Conservation (phyloP, 2,329 filamentous ascomycete species). For the Talaromyces islandicus region DNA sequence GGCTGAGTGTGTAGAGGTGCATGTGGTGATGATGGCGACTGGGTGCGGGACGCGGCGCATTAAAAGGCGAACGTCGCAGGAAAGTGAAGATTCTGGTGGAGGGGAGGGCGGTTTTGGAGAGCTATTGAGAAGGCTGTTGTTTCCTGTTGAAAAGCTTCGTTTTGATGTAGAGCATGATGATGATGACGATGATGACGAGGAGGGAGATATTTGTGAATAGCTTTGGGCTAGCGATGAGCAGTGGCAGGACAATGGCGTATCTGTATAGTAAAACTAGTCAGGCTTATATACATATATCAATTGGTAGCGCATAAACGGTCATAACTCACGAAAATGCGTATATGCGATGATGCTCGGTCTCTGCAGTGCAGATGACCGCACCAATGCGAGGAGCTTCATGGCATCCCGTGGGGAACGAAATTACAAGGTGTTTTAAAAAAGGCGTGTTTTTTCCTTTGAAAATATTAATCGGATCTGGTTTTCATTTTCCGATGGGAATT, state of each 20-base stretch:
- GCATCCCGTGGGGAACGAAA: constrained; percentile 15
- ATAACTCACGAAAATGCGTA: not conserved
- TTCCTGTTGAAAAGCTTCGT: not conserved
- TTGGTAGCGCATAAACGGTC: not conserved
- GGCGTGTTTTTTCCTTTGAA: too few species aligned
- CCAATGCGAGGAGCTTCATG: constrained; percentile 26
- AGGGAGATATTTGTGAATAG: not conserved
- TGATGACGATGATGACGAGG: not conserved
- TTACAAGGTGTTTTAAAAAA: too few species aligned
- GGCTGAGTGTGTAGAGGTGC: not conserved
- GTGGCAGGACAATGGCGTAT: not conserved
- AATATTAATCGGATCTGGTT: not conserved
- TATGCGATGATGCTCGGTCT: not conserved
- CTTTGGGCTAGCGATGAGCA: not conserved
- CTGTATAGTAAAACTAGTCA: not conserved
- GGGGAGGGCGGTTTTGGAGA: not conserved
- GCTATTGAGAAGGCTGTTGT: not conserved
- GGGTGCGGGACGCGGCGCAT: constrained; percentile 54
- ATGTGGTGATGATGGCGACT: constrained; percentile 51
- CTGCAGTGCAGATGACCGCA: constrained; percentile 8
- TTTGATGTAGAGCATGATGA: not conserved
- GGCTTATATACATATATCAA: not conserved
- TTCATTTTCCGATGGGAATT: not conserved
- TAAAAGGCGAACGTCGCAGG: constrained; percentile 34
- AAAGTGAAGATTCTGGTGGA: not conserved